Evolutionary conservation across 192 early-diverging fungal genomes (phyloP), one percentile per base, ranked within the genome.

Genomic region (Linnemannia elongata): DNA sequence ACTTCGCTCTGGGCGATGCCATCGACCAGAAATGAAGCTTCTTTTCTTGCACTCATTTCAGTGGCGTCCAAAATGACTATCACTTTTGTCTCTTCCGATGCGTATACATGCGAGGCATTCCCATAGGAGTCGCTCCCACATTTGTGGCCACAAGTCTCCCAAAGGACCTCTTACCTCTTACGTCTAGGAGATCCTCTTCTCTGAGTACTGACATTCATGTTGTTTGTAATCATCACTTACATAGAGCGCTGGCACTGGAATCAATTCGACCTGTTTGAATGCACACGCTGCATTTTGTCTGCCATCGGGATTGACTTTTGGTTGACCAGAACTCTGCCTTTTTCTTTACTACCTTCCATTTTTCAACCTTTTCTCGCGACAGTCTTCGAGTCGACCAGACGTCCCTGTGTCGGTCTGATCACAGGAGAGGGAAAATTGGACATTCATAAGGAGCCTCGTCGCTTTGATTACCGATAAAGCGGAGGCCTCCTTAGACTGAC

Each of bases 391-490:
- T 20, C 27, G 12, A 33, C 60, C 12, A 13, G 12, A 15, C 15
- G 8, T 57, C 27, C n/a, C n/a, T 35, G n/a, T 54, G 33, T 10
- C 49, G 49, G 20, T 15, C 60, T 68, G 44, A 44, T 73, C 70
- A 33, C 66, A 72, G 69, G 35, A 72, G 30, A 52, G 36, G 38
- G 68, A 54, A 33, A 24, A 17, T 55, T 36, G 69, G 42, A 77
- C 20, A 44, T 55, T 63, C 45, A 39, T 15, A 70, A 77, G 75
- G 52, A 69, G 30, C 3, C 41, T 80, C 81, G 63, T 54, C 35
- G 75, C 75, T 82, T 77, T 82, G 54, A 49, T 30, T 49, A 38
- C 66, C 54, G 15, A 73, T 73, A 77, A 73, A 77, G 75, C 75
- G 12, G 75, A 73, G 81, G 55, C 66, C 18, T 7, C 35, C 30